Evolutionary conservation across 2,329 filamentous ascomycete species (phyloP).

Genomic region (Mollisia scopiformis): DNA sequence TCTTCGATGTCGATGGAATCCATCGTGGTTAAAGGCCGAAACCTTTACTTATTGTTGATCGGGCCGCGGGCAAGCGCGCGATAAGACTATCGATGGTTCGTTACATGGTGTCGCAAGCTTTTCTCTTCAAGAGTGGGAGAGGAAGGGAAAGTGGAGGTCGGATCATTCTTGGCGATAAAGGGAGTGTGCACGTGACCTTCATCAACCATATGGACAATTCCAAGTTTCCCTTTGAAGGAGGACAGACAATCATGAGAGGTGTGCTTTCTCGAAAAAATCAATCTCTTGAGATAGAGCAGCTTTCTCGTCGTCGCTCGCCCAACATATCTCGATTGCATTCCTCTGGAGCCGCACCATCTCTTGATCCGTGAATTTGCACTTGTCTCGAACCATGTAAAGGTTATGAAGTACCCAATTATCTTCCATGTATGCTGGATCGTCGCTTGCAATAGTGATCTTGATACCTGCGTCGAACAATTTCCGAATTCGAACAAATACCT

Average conservation of each 20-base stretch:
- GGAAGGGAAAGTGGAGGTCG: neutral
- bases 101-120: neutral
- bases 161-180: neutral
- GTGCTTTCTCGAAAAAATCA: slow-evolving; percentile 7
- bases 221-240: neutral
- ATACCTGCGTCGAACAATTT: slow-evolving; percentile 45
- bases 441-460: slow-evolving; percentile 46
- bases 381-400: slow-evolving; percentile 46
- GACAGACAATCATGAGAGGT: neutral
- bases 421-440: slow-evolving; percentile 51
- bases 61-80: neutral
- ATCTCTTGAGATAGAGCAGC: slow-evolving; percentile 11
- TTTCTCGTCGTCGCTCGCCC: slow-evolving; percentile 47
- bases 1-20: neutral
- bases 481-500: slow-evolving; percentile 45
- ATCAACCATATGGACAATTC: neutral
- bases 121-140: neutral
- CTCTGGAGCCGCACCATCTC: slow-evolving; percentile 47
- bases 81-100: neutral
- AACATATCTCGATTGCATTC: slow-evolving; percentile 50
- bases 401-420: slow-evolving; percentile 53
- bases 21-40: neutral
- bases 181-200: neutral
- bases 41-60: neutral
- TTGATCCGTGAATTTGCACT: slow-evolving; percentile 42